These are phyloP conservation scores for Calocera cornea DNA, from an alignment of 768 basidiomycete species.

Conservation along the genomic window DNA sequence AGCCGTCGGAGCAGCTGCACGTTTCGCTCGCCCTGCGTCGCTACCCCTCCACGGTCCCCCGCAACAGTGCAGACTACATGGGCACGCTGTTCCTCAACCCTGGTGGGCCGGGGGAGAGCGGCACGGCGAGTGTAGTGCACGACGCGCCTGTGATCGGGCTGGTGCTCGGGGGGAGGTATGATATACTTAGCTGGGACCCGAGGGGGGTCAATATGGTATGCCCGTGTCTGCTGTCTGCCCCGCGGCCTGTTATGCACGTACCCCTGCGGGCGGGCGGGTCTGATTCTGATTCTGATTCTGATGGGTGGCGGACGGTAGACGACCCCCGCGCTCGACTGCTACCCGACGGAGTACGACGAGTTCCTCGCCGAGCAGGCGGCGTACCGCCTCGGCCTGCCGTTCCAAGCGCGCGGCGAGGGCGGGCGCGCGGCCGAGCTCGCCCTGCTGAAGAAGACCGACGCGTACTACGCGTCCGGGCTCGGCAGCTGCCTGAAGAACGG, in stretches of 20 bases:
- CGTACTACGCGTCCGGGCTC: not conserved
- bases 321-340: not conserved
- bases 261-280: too few relatives aligned
- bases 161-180: constrained; percentile 6
- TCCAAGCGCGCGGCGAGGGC: not conserved
- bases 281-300: too few relatives aligned
- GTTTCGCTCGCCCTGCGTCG: not conserved
- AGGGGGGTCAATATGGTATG: not conserved
- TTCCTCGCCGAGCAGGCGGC: not conserved
- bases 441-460: not conserved
- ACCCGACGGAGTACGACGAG: not conserved
- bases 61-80: too few relatives aligned
- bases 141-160: not conserved
- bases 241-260: too few relatives aligned
- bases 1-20: too few relatives aligned
- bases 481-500: not conserved
- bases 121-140: constrained; percentile 7
- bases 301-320: too few relatives aligned
- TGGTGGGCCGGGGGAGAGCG: constrained; percentile 15
- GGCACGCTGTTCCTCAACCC: constrained; percentile 10
- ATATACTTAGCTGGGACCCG: constrained; percentile 6
- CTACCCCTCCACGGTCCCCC: not conserved
- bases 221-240: too few relatives aligned
- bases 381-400: not conserved
- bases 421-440: not conserved